These are phyloP conservation scores for Rubia peregrina DNA, from an alignment of 305 asterid species.

Conservation along the genomic window DNA sequence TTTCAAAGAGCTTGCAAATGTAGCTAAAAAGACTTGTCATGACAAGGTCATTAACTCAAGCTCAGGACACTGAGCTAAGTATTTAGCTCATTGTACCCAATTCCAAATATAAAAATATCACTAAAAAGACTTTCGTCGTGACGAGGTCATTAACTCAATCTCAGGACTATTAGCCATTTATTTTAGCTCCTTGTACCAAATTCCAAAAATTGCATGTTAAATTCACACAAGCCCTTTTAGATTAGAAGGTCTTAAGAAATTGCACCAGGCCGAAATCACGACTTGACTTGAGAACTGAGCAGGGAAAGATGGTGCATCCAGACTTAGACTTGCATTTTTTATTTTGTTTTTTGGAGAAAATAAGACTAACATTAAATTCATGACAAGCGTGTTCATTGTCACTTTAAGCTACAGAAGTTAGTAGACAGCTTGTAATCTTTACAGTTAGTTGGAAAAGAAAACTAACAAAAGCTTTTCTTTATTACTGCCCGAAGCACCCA, in stretches of 20 bases:
- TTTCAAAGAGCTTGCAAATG: not conserved
- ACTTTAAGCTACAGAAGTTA: not conserved
- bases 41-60: not conserved
- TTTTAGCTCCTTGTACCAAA: not conserved
- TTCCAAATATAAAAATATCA: not conserved
- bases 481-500: not conserved
- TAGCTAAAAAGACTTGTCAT: no score
- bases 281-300: not conserved
- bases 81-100: not conserved
- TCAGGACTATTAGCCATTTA: not conserved
- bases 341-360: not conserved
- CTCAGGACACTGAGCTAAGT: no score
- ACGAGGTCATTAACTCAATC: not conserved
- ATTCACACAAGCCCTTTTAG: not conserved
- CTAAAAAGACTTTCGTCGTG: no score
- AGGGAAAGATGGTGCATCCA: not conserved
- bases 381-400: not conserved
- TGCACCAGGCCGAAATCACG: not conserved
- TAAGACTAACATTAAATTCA: not conserved
- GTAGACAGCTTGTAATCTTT: not conserved
- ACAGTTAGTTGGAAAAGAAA: not conserved
- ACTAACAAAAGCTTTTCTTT: not conserved
- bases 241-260: not conserved
- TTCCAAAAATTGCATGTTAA: not conserved
- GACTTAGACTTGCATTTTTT: not conserved